These are phyloP conservation scores for Lizonia empirigonia DNA, from an alignment of 2,329 filamentous ascomycete species.

Conservation along the genomic window DNA sequence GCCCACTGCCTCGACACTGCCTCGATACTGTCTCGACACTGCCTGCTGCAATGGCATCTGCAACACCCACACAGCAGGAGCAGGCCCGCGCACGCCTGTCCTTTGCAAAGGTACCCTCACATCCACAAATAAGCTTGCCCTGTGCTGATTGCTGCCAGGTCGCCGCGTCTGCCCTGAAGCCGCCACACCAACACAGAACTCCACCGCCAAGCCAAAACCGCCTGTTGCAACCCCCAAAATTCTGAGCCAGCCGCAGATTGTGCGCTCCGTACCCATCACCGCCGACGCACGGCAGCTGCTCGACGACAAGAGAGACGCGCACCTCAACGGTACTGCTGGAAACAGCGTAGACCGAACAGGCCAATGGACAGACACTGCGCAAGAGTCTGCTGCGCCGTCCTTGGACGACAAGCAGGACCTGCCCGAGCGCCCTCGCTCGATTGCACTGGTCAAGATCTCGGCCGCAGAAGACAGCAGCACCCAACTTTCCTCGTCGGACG, in stretches of 20 bases:
- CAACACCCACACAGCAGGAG: slow-evolving; percentile 37
- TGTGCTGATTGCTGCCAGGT: slow-evolving; percentile 42
- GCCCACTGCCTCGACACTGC: neutral
- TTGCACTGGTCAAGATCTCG: slow-evolving; percentile 39
- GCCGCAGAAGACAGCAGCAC: slow-evolving; percentile 53
- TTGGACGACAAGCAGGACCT: slow-evolving; percentile 55
- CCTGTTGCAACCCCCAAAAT: slow-evolving; percentile 35
- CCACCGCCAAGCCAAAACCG: slow-evolving; percentile 30
- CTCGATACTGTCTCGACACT: neutral
- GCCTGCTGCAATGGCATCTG: slow-evolving; percentile 39
- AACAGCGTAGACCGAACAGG: slow-evolving; percentile 26
- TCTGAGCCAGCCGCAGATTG: slow-evolving; percentile 27
- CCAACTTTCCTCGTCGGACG: slow-evolving; percentile 59
- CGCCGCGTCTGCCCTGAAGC: slow-evolving; percentile 48
- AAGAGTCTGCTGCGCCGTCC: slow-evolving; percentile 26
- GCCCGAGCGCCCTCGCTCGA: slow-evolving; percentile 35
- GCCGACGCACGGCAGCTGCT: slow-evolving; percentile 25
- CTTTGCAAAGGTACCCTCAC: slow-evolving; percentile 72
- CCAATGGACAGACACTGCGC: slow-evolving; percentile 32
- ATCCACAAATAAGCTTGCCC: neutral
- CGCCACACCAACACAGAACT: slow-evolving; percentile 26
- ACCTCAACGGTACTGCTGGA: slow-evolving; percentile 14
- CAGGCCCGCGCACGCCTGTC: slow-evolving; percentile 61
- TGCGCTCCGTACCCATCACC: slow-evolving; percentile 25
- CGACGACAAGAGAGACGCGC: slow-evolving; percentile 15